Evolutionary conservation across 352 stramenopile species (phyloP), one percentile per base, ranked within the genome.

Genomic region (Globisporangium heterothallicum): DNA sequence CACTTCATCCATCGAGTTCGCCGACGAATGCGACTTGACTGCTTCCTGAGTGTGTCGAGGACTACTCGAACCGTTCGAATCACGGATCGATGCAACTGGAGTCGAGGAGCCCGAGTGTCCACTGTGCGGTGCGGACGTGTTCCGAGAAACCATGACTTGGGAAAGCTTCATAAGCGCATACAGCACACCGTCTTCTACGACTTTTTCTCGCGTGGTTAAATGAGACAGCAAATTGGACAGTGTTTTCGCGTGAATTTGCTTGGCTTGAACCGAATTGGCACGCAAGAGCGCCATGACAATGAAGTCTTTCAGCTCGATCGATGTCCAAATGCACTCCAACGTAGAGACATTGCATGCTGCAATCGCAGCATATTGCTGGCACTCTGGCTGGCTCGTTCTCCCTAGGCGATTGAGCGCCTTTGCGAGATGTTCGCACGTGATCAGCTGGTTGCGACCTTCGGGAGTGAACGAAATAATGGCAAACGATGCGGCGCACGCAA

Each of bases 151-250:
- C 55, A 77, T 72, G 4, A 90, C 59, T 29, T 92, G 82, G 0
- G 82, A 85, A 1, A 92, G 61, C 50, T 87, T 92, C 67, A 90
- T 86, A 0, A 92, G 64, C 8, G 82, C 77, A 44, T 92, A 92
- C 3, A 92, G 54, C 16, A 89, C 82, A 0, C 82, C 82, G 24
- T 90, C 77, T 27, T 89, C 72, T 9, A 92, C 77, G 0, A 77
- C 64, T 53, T 89, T 77, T 9, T 72, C 54, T 0, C 82, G 64
- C 2, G 76, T 73, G 10, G 52, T 56, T 9, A 69, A 49, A 38
- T 92, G 77, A 4, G 77, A 89, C 0, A 92, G 60, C 7, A 92
- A 22, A 34, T 92, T 92, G 4, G 75, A 85, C 22, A 92, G 57
- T 14, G 82, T 92, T 52, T 90, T 90, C 43, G 75, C 77, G 42